Conservation (phyloP, 2,329 filamentous ascomycete species). For the Trichoderma koningiopsis region DNA sequence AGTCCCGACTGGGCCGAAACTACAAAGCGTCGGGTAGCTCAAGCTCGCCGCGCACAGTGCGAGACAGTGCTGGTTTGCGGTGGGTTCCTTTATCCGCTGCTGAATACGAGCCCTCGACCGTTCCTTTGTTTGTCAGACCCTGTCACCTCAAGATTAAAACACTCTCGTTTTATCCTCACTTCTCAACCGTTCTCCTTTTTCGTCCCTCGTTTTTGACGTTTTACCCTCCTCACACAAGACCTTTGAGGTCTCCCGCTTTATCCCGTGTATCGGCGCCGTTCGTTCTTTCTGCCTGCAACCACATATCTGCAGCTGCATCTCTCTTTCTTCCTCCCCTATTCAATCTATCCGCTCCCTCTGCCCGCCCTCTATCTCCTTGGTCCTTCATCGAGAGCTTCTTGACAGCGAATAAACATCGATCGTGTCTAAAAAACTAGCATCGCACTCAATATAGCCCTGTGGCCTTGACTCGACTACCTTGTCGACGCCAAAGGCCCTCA, state of each 20-base stretch:
- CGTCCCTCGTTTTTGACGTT: constrained; percentile 17
- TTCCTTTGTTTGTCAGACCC: constrained; percentile 24
- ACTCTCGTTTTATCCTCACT: constrained; percentile 25
- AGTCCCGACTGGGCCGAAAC: constrained; percentile 6
- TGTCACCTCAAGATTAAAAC: constrained; percentile 25
- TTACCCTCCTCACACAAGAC: constrained; percentile 2
- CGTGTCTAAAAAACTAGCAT: neutral
- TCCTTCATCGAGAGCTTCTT: neutral
- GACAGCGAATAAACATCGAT: neutral
- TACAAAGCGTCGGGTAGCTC: constrained; percentile 18
- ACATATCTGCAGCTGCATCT: neutral
- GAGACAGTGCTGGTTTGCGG: neutral
- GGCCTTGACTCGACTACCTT: constrained; percentile 16
- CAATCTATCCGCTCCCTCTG: constrained; percentile 20
- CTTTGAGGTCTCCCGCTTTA: constrained; percentile 6
- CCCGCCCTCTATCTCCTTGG: neutral
- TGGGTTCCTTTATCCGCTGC: constrained; percentile 4
- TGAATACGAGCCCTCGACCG: constrained; percentile 24
- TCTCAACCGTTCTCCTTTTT: constrained; percentile 23
- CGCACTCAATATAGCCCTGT: neutral
- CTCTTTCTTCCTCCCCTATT: constrained; percentile 8
- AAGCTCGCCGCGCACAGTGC: constrained; percentile 12
- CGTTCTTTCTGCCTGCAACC: constrained; percentile 5
- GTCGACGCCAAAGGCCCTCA: constrained; percentile 10
- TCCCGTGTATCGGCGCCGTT: constrained; percentile 12